Conservation (phyloP, 441 rosid genomes). For the Melianthus villosus region DNA sequence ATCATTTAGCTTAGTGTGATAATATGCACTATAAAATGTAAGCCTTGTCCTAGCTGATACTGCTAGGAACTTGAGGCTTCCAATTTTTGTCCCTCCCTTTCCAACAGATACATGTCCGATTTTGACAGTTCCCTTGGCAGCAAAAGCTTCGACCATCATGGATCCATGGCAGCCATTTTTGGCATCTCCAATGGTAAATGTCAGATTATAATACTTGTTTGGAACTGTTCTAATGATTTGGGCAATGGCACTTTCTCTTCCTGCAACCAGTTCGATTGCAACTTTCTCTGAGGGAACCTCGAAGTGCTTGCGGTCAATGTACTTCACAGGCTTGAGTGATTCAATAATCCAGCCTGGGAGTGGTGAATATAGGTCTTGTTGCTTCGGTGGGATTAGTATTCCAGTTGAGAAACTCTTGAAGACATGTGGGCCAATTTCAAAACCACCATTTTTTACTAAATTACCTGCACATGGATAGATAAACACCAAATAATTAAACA, state of each 20-base stretch:
- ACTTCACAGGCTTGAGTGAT: constrained; percentile 47
- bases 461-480: constrained; percentile 13
- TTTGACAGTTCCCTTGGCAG: constrained; percentile 18
- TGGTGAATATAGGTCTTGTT: constrained; percentile 27
- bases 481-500: too few relatives aligned
- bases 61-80: constrained; percentile 23
- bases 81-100: constrained; percentile 23
- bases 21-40: constrained; percentile 35
- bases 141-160: constrained; percentile 49
- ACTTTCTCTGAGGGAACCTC: constrained; percentile 28
- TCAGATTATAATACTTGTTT: constrained; percentile 20
- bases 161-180: constrained; percentile 41
- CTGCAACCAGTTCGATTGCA: constrained; percentile 35
- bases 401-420: constrained; percentile 45
- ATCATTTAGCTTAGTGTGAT: constrained; percentile 41
- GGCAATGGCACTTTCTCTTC: constrained; percentile 49
- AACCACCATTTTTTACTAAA: constrained; percentile 38
- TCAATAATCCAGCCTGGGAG: constrained; percentile 50
- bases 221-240: constrained; percentile 33
- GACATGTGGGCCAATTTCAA: constrained; percentile 40
- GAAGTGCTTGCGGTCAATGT: constrained; percentile 33
- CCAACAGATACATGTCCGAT: constrained; percentile 18
- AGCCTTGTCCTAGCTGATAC: constrained; percentile 28
- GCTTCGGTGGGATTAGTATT: constrained; percentile 32
- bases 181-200: constrained; percentile 36